Evolutionary conservation across 1,284 basidiomycete species (phyloP), one percentile per base, ranked within the genome.

Genomic region (Athelia psychrophila): DNA sequence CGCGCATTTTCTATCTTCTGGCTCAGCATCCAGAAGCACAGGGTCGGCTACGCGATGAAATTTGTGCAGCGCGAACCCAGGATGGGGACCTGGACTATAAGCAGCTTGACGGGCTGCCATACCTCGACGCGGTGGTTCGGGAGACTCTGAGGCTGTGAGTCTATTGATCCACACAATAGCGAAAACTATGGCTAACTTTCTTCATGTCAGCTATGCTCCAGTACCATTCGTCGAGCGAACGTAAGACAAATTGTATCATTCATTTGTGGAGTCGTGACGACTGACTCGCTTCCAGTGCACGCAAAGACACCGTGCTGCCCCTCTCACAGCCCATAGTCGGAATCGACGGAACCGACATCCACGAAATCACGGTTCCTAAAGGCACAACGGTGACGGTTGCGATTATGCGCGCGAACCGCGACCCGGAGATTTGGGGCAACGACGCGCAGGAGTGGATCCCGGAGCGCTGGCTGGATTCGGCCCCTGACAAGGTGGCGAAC

Each of bases 61-160:
- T 76, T 44, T 54, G 54, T 10, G 54, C 53, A 6, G 61, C 60
- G 10, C 53, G 60, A 44, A 51, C 52, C 47, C 48, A 49, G n/a
- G 58, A 59, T 33, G 57, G 57, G 52, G 56, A 55, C 35, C 59
- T 76, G 13, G 60, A 55, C 19, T 73, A 73, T 54, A 74, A 78
- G 27, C 64, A 62, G 12, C 55, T 78, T 9, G 67, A 63, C 48
- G 56, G 55, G 0, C 61, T 78, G 3, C 73, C 74, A 1, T 72
- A 67, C 59, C 64, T 80, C 1, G 76, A 80, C 54, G 73, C 76
- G 2, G 70, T 78, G 2, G 61, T 75, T 8, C 75, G 74, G 48
- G 77, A 80, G 56, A 78, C 75, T 3, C 58, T 79, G 48, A 61
- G 77, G 49, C 51, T 78, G 73, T 77, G 53, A 58, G 71, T 58